Conservation (phyloP, 208 protist species). For the Leishmania gerbilli region DNA sequence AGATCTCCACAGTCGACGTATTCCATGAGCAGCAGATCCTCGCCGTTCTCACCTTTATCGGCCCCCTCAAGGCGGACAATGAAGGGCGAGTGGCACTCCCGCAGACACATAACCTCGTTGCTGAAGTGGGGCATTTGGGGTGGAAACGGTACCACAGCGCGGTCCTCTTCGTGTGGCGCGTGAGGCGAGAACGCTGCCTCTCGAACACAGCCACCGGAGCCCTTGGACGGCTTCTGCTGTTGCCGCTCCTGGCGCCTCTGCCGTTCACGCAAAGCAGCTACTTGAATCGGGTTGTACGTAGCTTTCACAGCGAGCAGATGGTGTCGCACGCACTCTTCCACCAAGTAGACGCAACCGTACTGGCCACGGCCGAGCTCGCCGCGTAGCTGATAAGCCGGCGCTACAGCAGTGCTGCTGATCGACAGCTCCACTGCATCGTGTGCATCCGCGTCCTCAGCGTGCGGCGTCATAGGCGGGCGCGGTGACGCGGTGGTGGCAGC, state of each 20-base stretch:
- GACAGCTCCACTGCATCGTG: conserved; percentile 15
- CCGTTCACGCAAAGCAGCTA: conserved; percentile 14
- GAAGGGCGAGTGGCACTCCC: conserved; percentile 34
- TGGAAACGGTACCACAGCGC: not conserved
- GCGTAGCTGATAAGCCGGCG: conserved; percentile 24
- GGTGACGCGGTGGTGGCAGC: not conserved
- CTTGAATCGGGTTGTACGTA: conserved; percentile 24
- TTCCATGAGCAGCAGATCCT: conserved; percentile 69
- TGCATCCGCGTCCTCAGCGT: not conserved
- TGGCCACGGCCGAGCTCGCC: conserved; percentile 29
- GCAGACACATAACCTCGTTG: conserved; percentile 36
- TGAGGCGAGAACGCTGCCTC: not conserved
- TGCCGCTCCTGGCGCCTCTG: conserved; percentile 15
- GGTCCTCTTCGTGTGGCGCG: not conserved
- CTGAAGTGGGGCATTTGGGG: conserved; percentile 10
- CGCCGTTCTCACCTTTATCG: conserved; percentile 35
- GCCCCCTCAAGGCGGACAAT: conserved; percentile 22
- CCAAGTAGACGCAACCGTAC: conserved; percentile 29
- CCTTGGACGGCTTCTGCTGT: conserved; percentile 4
- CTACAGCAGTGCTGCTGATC: conserved; percentile 8
- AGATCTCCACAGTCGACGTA: conserved; percentile 78
- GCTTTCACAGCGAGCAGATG: conserved; percentile 32
- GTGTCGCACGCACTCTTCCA: conserved; percentile 28
- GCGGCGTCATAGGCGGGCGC: not conserved
- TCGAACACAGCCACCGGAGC: not conserved